Percentiles rank a stretch among this genome's conserved stretches.
phyloP scores from a whole-genome alignment of 2,329 filamentous ascomycete genomes.

The Hawksworthiomyces lignivorus region DNA sequence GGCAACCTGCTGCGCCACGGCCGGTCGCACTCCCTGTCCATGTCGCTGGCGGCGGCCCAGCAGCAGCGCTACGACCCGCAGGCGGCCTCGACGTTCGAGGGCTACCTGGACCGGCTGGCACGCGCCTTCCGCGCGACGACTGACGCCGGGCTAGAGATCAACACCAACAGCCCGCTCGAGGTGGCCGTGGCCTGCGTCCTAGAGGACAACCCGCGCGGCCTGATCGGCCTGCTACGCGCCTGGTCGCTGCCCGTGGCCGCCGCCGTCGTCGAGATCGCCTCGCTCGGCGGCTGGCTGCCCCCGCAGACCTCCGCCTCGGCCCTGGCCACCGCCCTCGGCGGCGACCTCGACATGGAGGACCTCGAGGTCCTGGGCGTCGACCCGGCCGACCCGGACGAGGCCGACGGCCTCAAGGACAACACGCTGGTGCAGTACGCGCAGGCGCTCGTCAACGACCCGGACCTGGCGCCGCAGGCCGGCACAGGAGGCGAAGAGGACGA shows the following conservation, averaged over 20 bases:
- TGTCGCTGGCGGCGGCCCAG: not conserved
- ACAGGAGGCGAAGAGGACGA: constrained; percentile 15
- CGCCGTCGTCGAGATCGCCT: constrained; percentile 74
- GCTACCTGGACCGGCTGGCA: constrained; percentile 67
- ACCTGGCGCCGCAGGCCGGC: constrained; percentile 31
- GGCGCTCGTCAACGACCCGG: constrained; percentile 50
- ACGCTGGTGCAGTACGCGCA: constrained; percentile 71
- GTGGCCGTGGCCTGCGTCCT: constrained; percentile 75
- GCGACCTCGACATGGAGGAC: constrained; percentile 68
- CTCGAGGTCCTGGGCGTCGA: constrained; percentile 71
- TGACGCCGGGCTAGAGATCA: constrained; percentile 65
- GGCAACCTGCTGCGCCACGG: constrained; percentile 2
- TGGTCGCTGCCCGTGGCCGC: constrained; percentile 78
- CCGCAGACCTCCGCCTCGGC: constrained; percentile 43
- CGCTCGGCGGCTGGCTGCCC: constrained; percentile 76
- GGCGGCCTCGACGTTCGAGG: constrained; percentile 44
- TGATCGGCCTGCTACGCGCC: constrained; percentile 63
- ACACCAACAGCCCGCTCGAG: constrained; percentile 67
- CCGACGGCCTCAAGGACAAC: constrained; percentile 67
- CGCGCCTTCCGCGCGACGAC: constrained; percentile 63
- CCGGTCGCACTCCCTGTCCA: constrained; percentile 7
- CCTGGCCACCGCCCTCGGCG: constrained; percentile 41
- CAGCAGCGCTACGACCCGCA: constrained; percentile 31
- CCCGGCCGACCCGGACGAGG: constrained; percentile 48
- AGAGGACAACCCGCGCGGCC: constrained; percentile 71